Conservation (phyloP, 225 moss, liverwort and hornwort species). For the Polytrichum commune region DNA sequence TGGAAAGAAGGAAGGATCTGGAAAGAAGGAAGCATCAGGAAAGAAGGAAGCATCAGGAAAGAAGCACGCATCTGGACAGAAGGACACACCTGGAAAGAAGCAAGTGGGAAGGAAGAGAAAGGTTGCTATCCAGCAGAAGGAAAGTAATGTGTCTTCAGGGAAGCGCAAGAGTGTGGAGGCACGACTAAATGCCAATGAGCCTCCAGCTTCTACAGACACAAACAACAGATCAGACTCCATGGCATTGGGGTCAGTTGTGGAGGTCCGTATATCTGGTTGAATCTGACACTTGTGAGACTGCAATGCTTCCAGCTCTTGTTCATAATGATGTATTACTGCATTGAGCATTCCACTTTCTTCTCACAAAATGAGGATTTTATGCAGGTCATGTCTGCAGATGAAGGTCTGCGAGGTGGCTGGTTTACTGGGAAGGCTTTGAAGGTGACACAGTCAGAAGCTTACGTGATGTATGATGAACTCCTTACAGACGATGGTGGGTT, state of each 20-base stretch:
- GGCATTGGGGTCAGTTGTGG: constrained; percentile 41
- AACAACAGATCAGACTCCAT: constrained; percentile 20
- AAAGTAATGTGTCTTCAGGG: neutral
- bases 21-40: constrained; percentile 11
- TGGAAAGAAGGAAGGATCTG: constrained; percentile 12
- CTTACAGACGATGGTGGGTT: constrained; percentile 62
- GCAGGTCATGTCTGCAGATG: constrained; percentile 64
- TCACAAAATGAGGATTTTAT: constrained; percentile 5
- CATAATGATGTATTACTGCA: neutral
- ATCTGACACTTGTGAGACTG: constrained; percentile 5
- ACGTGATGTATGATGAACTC: constrained; percentile 51
- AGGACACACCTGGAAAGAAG: neutral
- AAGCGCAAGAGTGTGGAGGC: neutral
- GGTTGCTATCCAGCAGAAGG: constrained; percentile 2
- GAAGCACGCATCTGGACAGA: neutral
- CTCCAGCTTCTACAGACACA: constrained; percentile 14
- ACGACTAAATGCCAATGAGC: too few species aligned
- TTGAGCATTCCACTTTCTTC: neutral
- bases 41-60: constrained; percentile 2
- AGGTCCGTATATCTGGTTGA: constrained; percentile 27
- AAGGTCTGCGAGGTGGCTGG: constrained; percentile 62
- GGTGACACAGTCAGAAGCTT: constrained; percentile 32
- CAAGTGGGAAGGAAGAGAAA: constrained; percentile 3
- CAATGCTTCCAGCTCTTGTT: neutral
- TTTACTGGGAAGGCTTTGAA: constrained; percentile 48